Conservation (phyloP, 2,329 filamentous ascomycete genomes). For the Boeremia exigua region DNA sequence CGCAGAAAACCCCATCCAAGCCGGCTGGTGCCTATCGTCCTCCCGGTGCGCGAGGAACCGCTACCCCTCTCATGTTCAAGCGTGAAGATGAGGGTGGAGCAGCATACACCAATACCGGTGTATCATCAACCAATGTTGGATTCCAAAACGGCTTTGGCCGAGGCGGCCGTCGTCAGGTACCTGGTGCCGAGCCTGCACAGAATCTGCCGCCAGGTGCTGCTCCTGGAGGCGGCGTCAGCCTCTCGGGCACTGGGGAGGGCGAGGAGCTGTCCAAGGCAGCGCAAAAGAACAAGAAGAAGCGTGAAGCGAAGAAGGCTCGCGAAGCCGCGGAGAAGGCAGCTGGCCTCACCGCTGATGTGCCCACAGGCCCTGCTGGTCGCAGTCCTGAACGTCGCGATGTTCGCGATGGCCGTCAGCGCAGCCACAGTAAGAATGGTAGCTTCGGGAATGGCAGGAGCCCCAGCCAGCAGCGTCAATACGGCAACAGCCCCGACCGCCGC, state of each 20-base stretch:
- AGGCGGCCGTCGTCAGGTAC: slow-evolving; percentile 76
- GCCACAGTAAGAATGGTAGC: slow-evolving; percentile 49
- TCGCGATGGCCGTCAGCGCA: slow-evolving; percentile 58
- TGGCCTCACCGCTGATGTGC: slow-evolving; percentile 39
- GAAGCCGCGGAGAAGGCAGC: slow-evolving; percentile 67
- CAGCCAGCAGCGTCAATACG: slow-evolving; percentile 42
- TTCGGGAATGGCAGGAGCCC: slow-evolving; percentile 36
- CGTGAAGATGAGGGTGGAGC: slow-evolving; percentile 96
- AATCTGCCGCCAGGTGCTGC: slow-evolving; percentile 71
- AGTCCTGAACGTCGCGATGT: slow-evolving; percentile 70
- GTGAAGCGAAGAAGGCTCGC: slow-evolving; percentile 88
- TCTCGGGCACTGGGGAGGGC: slow-evolving; percentile 68
- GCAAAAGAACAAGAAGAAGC: slow-evolving; percentile 98
- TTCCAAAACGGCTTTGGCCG: slow-evolving; percentile 80
- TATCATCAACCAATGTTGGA: slow-evolving; percentile 63
- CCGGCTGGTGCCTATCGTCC: slow-evolving; percentile 96
- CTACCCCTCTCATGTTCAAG: slow-evolving; percentile 93
- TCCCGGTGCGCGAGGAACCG: slow-evolving; percentile 86
- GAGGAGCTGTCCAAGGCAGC: slow-evolving; percentile 82
- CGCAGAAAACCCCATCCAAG: slow-evolving; percentile 93
- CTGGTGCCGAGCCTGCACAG: slow-evolving; percentile 78
- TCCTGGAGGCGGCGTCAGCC: slow-evolving; percentile 69
- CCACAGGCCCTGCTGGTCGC: slow-evolving; percentile 50
- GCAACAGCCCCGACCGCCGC: slow-evolving; percentile 41
- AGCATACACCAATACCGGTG: slow-evolving; percentile 82